Conservation (phyloP, 2,329 filamentous ascomycete genomes). For the Gaeumannomyces tritici region DNA sequence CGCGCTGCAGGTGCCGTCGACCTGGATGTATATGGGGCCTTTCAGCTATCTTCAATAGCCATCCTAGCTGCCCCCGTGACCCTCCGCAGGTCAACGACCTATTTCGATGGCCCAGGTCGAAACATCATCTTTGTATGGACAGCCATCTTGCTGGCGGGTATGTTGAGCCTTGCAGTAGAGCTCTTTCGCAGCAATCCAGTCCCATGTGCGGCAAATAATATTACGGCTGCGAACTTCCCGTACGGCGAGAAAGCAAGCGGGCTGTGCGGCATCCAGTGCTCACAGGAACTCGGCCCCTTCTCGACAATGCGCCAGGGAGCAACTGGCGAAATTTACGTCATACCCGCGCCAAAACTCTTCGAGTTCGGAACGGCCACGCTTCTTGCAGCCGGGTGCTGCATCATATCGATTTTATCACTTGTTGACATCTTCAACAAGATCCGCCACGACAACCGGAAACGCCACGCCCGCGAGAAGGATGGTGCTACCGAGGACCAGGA, state of each 20-base stretch:
- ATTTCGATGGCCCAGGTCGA: conserved; percentile 53
- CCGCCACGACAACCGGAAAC: conserved; percentile 46
- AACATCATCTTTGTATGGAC: conserved; percentile 62
- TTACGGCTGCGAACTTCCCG: conserved; percentile 25
- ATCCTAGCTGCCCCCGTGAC: conserved; percentile 55
- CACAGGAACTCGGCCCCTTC: conserved; percentile 31
- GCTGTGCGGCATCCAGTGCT: conserved; percentile 39
- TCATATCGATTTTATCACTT: conserved; percentile 53
- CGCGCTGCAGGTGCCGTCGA: conserved; percentile 46
- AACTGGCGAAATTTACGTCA: conserved; percentile 52
- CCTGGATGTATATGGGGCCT: conserved; percentile 59
- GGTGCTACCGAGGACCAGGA: conserved; percentile 8
- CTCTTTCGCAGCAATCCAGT: conserved; percentile 45
- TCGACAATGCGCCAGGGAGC: conserved; percentile 46
- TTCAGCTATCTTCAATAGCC: conserved; percentile 57
- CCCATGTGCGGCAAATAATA: conserved; percentile 27
- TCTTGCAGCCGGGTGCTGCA: conserved; percentile 53
- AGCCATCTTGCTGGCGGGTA: conserved; percentile 47
- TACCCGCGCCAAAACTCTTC: conserved; percentile 45
- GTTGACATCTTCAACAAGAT: conserved; percentile 57
- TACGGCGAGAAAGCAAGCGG: conserved; percentile 21
- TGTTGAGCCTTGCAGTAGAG: conserved; percentile 53
- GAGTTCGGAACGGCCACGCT: conserved; percentile 51
- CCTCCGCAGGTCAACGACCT: conserved; percentile 50
- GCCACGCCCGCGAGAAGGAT: conserved; percentile 26